phyloP scores from a whole-genome alignment of 1,139 yeast genomes.

The Pichia sorboxylosa region DNA sequence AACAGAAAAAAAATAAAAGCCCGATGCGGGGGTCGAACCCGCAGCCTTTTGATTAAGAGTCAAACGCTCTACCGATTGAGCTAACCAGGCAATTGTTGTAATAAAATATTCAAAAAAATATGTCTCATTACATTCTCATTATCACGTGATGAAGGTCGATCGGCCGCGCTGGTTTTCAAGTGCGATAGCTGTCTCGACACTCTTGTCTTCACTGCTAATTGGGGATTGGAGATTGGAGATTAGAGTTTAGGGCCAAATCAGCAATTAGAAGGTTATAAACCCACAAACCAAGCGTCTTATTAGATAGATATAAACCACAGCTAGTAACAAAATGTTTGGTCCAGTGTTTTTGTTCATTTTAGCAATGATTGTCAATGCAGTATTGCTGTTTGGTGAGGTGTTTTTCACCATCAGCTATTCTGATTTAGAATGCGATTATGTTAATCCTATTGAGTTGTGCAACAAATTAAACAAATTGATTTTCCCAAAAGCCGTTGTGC shows the following conservation, averaged over 20 bases:
- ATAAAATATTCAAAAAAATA: no score
- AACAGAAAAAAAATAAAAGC: conserved; percentile 16
- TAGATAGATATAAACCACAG: no score
- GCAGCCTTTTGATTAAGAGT: conserved; percentile 31
- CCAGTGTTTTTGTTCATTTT: conserved; percentile 53
- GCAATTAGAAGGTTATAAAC: no score
- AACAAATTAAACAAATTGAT: conserved; percentile 83
- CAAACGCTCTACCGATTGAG: conserved; percentile 30
- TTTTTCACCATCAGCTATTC: conserved; percentile 89
- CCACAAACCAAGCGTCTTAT: no score
- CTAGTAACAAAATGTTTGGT: no score
- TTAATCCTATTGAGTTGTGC: conserved; percentile 94
- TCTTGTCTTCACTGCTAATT: no score
- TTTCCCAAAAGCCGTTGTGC: conserved; percentile 83
- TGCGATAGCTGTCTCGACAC: no score
- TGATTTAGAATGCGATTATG: conserved; percentile 89
- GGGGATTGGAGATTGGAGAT: neutral
- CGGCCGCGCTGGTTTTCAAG: no score
- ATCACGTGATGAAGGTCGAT: no score
- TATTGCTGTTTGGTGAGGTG: conserved; percentile 80
- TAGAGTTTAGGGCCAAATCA: no score
- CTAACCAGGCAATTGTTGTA: conserved; percentile 23
- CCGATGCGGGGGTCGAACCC: conserved; percentile 32
- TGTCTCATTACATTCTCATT: no score
- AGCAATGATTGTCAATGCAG: conserved; percentile 79